Evolutionary conservation across 106 monocot species (phyloP), one percentile per base, ranked within the genome.

Genomic region (Amphibolis antarctica): DNA sequence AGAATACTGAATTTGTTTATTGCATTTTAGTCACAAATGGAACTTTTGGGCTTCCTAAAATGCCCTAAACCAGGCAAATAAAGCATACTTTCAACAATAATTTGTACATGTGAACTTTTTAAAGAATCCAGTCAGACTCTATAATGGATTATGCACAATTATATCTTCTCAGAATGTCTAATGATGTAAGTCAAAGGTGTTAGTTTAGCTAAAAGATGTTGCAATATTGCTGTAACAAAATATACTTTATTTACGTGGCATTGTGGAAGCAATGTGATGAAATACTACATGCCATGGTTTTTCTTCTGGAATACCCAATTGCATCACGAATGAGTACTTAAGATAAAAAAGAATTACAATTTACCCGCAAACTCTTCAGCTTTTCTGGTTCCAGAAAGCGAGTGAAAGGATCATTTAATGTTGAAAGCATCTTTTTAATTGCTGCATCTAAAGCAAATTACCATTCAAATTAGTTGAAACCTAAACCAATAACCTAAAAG

Each of bases 401-500:
- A 60, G 96, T 98, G 66, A 98, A 98, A 66, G 96, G 96, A 67
- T 98, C 96, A 66, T 90, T 78, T 18, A 98, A 65, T 24, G 90
- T 90, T 30, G 84, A 78, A 78, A 98, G 90, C 96, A 98, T 98
- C 70, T 84, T 98, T 63, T 72, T 90, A 66, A 98, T 98, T 46
- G 90, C 96, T 59, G 45, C 67, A 76, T 98, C 96, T 98, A 76
- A 22, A 82, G 53, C 19, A 55, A 80, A 28, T 25, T 19, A 48
- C 19, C 25, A 42, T 9, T 42, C 30, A 60, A 42, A 20, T 42
- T 13, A 20, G 19, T 42, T 29, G 31, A 19, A 26, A 24, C 24
- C 21, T 24, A 26, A 56, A 56, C 10, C 7, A 15, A 13, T 22
- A 27, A 56, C 10, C 28, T 56, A 13, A 28, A 56, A 22, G 28